phyloP scores from a whole-genome alignment of 805 yeast species.

The Myxozyma geophila region DNA sequence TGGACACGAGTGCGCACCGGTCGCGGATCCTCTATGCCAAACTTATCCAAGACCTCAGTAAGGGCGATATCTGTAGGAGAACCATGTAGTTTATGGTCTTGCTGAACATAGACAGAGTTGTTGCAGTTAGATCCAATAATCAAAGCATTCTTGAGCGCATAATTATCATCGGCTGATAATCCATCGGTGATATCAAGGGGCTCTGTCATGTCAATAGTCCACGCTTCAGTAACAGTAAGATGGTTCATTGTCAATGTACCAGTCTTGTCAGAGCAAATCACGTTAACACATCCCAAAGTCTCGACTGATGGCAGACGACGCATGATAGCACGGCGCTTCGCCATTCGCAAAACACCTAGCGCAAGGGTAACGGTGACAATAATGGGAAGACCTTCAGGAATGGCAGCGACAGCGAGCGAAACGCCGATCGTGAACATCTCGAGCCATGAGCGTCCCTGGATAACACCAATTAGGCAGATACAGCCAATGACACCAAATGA shows the following conservation, averaged over 20 bases:
- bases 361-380: conserved; percentile 98
- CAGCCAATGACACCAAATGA: conserved; percentile 87
- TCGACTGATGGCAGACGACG: conserved; percentile 93
- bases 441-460: conserved; percentile 93
- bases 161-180: conserved; percentile 41
- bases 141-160: conserved; percentile 70
- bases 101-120: conserved; percentile 29
- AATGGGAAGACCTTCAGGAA: conserved; percentile 98
- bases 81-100: conserved; percentile 52
- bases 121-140: conserved; percentile 58
- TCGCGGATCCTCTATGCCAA: conserved; percentile 75
- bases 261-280: conserved; percentile 79
- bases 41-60: conserved; percentile 70
- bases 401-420: conserved; percentile 97
- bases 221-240: conserved; percentile 69
- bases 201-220: conserved; percentile 62
- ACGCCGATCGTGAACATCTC: conserved; percentile 99
- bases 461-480: conserved; percentile 86
- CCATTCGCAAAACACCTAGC: conserved; percentile 95
- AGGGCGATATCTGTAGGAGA: conserved; percentile 96
- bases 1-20: conserved; percentile 59
- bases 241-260: conserved; percentile 82
- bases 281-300: conserved; percentile 92
- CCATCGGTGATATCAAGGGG: conserved; percentile 18
- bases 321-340: conserved; percentile 89